These are phyloP conservation scores for Neonectria ditissima DNA, from an alignment of 2,329 filamentous ascomycete genomes.

Conservation along the genomic window DNA sequence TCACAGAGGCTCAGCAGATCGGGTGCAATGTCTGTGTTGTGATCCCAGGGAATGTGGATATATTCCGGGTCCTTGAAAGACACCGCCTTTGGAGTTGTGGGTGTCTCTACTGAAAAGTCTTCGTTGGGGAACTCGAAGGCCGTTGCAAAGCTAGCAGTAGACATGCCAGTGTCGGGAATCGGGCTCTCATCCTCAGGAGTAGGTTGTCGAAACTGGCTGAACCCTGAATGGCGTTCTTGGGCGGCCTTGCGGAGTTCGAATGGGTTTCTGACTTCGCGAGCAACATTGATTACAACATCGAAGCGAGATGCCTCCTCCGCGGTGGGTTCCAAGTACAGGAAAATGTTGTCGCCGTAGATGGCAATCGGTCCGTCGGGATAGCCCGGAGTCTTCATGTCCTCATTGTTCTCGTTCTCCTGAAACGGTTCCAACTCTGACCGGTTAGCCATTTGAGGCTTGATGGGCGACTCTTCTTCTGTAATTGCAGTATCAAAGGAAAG, in stretches of 20 bases:
- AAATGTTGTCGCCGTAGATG: constrained; percentile 83
- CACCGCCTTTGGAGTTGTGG: constrained; percentile 67
- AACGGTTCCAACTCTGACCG: constrained; percentile 67
- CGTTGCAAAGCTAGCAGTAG: constrained; percentile 69
- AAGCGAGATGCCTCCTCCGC: constrained; percentile 81
- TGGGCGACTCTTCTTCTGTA: constrained; percentile 68
- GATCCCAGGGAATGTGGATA: constrained; percentile 88
- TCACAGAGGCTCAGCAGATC: constrained; percentile 82
- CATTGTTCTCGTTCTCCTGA: constrained; percentile 77
- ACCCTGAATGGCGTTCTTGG: constrained; percentile 46
- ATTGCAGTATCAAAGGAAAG: constrained; percentile 58
- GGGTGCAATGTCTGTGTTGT: constrained; percentile 86
- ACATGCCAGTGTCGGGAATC: constrained; percentile 66
- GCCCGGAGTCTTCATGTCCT: constrained; percentile 83
- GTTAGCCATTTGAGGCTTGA: constrained; percentile 71
- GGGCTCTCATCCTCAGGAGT: constrained; percentile 56
- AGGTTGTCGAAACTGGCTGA: constrained; percentile 45
- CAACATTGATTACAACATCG: constrained; percentile 87
- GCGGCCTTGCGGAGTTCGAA: constrained; percentile 60
- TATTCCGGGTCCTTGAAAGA: constrained; percentile 75
- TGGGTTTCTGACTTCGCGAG: constrained; percentile 83
- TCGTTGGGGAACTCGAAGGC: constrained; percentile 68
- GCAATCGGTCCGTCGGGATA: constrained; percentile 86
- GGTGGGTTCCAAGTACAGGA: constrained; percentile 83
- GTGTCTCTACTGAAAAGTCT: constrained; percentile 56